phyloP scores from a whole-genome alignment of 768 basidiomycete genomes.

The Hypholoma sublateritium region DNA sequence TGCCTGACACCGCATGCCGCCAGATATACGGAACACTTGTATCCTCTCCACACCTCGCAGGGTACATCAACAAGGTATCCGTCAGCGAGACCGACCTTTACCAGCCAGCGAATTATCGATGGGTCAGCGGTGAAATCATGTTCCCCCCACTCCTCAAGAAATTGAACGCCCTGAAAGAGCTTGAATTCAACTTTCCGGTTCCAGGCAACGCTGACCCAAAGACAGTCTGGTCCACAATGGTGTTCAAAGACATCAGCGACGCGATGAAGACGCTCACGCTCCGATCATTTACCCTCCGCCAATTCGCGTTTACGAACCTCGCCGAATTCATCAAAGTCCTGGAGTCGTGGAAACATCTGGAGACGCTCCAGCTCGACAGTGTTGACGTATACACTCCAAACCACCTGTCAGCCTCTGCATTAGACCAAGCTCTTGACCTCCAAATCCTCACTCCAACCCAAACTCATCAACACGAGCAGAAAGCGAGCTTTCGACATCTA shows the following conservation, averaged over 20 bases:
- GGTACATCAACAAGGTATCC: slow-evolving; percentile 20
- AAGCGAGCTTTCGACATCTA: slow-evolving; percentile 13
- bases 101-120: slow-evolving; percentile 18
- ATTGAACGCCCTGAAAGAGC: slow-evolving; percentile 12
- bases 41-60: slow-evolving; percentile 21
- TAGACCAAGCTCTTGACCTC: slow-evolving; percentile 16
- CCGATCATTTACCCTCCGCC: slow-evolving; percentile 19
- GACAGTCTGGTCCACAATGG: slow-evolving; percentile 22
- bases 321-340: slow-evolving; percentile 19
- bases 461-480: slow-evolving; percentile 4
- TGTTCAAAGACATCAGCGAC: slow-evolving; percentile 22
- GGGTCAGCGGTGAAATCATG: slow-evolving; percentile 21
- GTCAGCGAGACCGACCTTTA: slow-evolving; percentile 12
- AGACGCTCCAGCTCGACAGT: slow-evolving; percentile 18
- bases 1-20: slow-evolving; percentile 18
- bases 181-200: slow-evolving; percentile 21
- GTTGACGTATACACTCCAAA: slow-evolving; percentile 17
- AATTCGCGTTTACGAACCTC: slow-evolving; percentile 18
- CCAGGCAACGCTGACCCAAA: slow-evolving; percentile 14
- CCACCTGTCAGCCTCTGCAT: slow-evolving; percentile 14
- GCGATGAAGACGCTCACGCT: slow-evolving; percentile 15
- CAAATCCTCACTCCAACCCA: neutral
- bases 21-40: slow-evolving; percentile 17
- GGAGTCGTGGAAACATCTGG: slow-evolving; percentile 14
- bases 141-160: slow-evolving; percentile 22